These are phyloP conservation scores for Sporisorium graminicola DNA, from an alignment of 1,284 basidiomycete genomes.

Conservation along the genomic window DNA sequence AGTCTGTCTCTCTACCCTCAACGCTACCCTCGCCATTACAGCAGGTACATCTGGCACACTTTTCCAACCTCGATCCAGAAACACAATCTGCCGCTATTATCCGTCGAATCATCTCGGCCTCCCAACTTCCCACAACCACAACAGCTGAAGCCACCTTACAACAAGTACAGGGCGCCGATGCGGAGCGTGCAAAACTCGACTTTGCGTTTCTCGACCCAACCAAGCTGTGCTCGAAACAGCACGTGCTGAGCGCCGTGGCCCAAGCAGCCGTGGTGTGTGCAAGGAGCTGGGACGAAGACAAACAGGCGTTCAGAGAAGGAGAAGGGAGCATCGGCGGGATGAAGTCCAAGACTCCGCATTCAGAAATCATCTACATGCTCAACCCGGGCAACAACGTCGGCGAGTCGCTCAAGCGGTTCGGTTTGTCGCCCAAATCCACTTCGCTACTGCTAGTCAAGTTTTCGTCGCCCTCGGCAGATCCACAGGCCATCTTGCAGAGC, in stretches of 20 bases:
- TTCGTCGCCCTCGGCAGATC: slow-evolving; percentile 15
- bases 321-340: slow-evolving; percentile 43
- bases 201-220: slow-evolving; percentile 56
- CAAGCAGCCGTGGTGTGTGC: slow-evolving; percentile 48
- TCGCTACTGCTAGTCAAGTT: slow-evolving; percentile 50
- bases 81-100: slow-evolving; percentile 42
- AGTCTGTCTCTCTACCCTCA: slow-evolving; percentile 31
- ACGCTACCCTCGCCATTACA: slow-evolving; percentile 30
- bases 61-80: slow-evolving; percentile 37
- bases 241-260: slow-evolving; percentile 35
- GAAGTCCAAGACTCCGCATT: slow-evolving; percentile 53
- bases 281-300: slow-evolving; percentile 26
- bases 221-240: slow-evolving; percentile 39
- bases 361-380: slow-evolving; percentile 50
- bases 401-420: slow-evolving; percentile 51
- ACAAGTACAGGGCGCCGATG: slow-evolving; percentile 23
- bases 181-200: slow-evolving; percentile 34
- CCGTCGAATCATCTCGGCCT: slow-evolving; percentile 42
- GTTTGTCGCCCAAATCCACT: slow-evolving; percentile 33
- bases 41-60: slow-evolving; percentile 43
- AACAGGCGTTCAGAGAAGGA: slow-evolving; percentile 27
- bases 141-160: slow-evolving; percentile 2
- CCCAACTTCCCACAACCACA: slow-evolving; percentile 28
- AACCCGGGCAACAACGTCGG: slow-evolving; percentile 53
- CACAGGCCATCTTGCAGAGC: slow-evolving; percentile 14